Evolutionary conservation across 805 yeast genomes (phyloP), one percentile per base, ranked within the genome.

Genomic region (Nakazawaea sp.): DNA sequence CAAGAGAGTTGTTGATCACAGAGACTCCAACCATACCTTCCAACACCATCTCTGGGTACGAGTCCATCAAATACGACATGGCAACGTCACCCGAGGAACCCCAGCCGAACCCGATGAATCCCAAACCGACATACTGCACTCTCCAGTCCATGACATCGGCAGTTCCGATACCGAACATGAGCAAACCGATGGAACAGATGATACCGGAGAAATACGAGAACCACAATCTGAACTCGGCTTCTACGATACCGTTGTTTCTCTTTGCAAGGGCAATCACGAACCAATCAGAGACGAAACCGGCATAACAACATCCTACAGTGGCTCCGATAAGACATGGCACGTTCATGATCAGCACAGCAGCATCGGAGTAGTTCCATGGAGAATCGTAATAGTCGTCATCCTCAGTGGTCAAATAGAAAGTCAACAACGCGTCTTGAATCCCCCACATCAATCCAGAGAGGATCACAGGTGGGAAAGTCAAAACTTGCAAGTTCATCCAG

Each of bases 401-500:
- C 52, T 81, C 84, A 9, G 84, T 73, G 2, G 89, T 81, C 44
- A 83, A 56, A 55, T 81, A 83, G 48, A 83, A 82, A 0, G 89
- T 75, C 45, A 82, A 65, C 51, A 81, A 78, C 0, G 87, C 83
- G 51, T 81, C 87, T 54, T 82, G 90, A 41, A 77, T 64, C 31
- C 90, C 90, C 90, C 90, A 83, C 45, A 81, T 74, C n/a, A 78
- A 42, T 34, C 86, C 85, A 2, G 83, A 75, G 18, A 75, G 59
- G 48, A 79, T 59, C 11, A 76, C 79, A 2, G 84, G 81, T 2
- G 85, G 85, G 51, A 75, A 76, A 45, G 30, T 19, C 7, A 39
- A 18, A n/a, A 39, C 42, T 34, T 39, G 33, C 17, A 56, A 24
- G 32, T 53, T 58, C 32, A 49, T 40, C 9, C 45, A 18, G 9